These are phyloP conservation scores for Epithele typhae DNA, from an alignment of 768 basidiomycete species.

Conservation along the genomic window DNA sequence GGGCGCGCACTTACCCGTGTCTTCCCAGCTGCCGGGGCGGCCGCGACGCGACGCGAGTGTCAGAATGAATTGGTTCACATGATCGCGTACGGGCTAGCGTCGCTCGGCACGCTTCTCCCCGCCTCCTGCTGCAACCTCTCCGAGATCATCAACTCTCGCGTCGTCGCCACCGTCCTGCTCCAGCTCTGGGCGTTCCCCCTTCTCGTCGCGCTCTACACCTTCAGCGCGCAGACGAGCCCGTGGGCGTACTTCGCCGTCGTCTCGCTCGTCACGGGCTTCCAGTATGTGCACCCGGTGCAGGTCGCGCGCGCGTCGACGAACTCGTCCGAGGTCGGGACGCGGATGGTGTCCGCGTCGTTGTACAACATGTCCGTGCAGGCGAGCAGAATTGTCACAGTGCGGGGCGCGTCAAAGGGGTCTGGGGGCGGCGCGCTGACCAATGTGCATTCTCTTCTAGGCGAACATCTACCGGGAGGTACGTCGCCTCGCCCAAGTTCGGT, in stretches of 20 bases:
- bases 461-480: conserved; percentile 56
- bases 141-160: conserved; percentile 53
- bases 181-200: conserved; percentile 63
- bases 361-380: conserved; percentile 70
- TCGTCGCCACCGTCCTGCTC: conserved; percentile 44
- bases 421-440: background rate
- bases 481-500: background rate
- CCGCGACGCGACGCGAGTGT: too few species aligned
- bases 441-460: conserved; percentile 22
- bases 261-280: conserved; percentile 48
- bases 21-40: too few species aligned
- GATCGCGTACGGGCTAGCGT: too few species aligned
- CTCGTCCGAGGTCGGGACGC: conserved; percentile 54
- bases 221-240: conserved; percentile 43
- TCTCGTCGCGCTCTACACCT: conserved; percentile 54
- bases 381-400: conserved; percentile 41
- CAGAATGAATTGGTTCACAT: too few species aligned
- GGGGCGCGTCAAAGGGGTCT: too few species aligned
- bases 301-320: conserved; percentile 59
- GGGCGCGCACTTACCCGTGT: too few species aligned
- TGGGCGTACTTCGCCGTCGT: conserved; percentile 58
- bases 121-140: conserved; percentile 46
- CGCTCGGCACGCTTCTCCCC: conserved; percentile 41
- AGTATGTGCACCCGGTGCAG: conserved; percentile 29
- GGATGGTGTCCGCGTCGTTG: conserved; percentile 40